Conservation (phyloP, 2,329 filamentous ascomycete genomes). For the Talaromyces piceae region DNA sequence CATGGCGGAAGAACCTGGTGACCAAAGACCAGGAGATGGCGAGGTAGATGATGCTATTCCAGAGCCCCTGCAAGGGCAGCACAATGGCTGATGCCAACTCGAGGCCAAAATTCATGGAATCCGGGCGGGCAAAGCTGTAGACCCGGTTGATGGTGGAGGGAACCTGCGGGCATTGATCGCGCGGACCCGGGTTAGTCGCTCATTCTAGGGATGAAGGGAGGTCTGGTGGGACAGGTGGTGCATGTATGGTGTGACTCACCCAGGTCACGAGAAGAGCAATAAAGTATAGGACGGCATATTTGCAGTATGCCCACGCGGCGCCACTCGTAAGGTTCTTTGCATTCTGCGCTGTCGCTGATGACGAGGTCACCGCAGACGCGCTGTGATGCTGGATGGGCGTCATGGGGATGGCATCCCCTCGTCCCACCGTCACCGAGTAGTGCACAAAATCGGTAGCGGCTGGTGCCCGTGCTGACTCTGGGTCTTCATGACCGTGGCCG, state of each 20-base stretch:
- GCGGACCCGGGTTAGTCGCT: too few species aligned
- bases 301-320: slow-evolving; percentile 33
- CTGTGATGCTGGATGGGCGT: background rate
- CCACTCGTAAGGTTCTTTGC: slow-evolving; percentile 16
- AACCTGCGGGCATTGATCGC: slow-evolving; percentile 41
- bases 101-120: slow-evolving; percentile 49
- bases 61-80: slow-evolving; percentile 73
- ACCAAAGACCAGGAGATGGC: slow-evolving; percentile 61
- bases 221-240: too few species aligned
- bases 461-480: background rate
- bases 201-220: too few species aligned
- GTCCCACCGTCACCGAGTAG: slow-evolving; percentile 28
- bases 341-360: background rate
- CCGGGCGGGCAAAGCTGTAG: slow-evolving; percentile 56
- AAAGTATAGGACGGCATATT: slow-evolving; percentile 35
- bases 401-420: slow-evolving; percentile 13
- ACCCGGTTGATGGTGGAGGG: slow-evolving; percentile 71
- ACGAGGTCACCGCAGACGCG: background rate
- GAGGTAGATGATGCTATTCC: slow-evolving; percentile 73
- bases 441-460: background rate
- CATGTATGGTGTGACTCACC: too few species aligned
- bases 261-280: slow-evolving; percentile 37
- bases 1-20: slow-evolving; percentile 27
- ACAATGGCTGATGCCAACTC: slow-evolving; percentile 67
- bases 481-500: background rate